Conservation (phyloP, 1,284 basidiomycete species). For the Trametes versicolor region DNA sequence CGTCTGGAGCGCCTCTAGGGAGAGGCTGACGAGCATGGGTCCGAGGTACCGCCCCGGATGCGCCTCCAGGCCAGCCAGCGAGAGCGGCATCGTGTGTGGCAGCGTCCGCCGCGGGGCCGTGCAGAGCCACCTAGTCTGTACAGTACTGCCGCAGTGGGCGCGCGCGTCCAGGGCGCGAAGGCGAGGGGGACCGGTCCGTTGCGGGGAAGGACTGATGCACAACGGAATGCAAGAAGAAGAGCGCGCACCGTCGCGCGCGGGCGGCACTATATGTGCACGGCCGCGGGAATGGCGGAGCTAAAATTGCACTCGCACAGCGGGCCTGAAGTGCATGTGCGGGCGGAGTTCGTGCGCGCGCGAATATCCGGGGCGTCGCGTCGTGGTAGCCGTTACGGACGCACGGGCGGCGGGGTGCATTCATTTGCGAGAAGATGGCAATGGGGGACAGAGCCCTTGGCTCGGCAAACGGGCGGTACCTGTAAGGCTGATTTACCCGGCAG, state of each 20-base stretch:
- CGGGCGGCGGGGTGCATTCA: conserved; percentile 19
- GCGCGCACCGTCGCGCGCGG: conserved; percentile 12
- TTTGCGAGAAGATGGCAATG: conserved; percentile 11
- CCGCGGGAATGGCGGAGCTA: conserved; percentile 27
- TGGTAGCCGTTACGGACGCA: conserved; percentile 17
- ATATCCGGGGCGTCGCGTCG: conserved; percentile 9
- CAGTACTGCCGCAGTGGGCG: background rate
- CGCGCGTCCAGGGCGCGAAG: background rate
- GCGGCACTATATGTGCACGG: conserved; percentile 23
- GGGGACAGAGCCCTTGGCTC: conserved; percentile 21
- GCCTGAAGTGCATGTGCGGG: conserved; percentile 11
- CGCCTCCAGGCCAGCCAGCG: conserved; percentile 31
- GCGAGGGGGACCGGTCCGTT: conserved; percentile 3
- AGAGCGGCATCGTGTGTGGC: conserved; percentile 28
- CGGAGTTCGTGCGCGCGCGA: conserved; percentile 17
- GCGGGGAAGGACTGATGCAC: conserved; percentile 21
- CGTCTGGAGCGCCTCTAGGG: conserved; percentile 42
- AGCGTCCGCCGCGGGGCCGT: background rate
- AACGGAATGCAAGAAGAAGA: conserved; percentile 24
- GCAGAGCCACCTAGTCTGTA: conserved; percentile 5
- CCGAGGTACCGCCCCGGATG: conserved; percentile 41
- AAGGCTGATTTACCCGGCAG: conserved; percentile 17
- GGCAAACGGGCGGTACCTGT: conserved; percentile 21
- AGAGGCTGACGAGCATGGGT: conserved; percentile 38
- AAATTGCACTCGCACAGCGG: conserved; percentile 13